A percentile compares a stretch with the other conserved stretches of the same genome.
Evolutionary conservation across 805 yeast genomes (phyloP).

Genomic region (Tetrapisispora fleetii): DNA sequence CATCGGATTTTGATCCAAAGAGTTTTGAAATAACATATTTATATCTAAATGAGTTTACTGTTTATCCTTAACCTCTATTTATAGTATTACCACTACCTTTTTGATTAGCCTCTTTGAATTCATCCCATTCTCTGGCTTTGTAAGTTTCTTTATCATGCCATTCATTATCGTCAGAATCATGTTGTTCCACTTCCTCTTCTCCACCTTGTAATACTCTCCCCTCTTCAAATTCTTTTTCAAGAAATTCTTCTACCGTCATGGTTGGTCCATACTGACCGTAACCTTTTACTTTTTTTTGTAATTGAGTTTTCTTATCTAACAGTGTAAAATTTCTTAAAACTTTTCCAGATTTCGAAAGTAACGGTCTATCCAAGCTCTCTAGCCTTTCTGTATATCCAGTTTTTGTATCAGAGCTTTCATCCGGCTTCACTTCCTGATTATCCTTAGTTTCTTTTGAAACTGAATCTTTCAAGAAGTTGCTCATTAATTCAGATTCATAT

Average conservation of each 20-base stretch:
- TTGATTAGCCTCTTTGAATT: slow-evolving; percentile 75
- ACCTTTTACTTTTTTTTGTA: slow-evolving; percentile 64
- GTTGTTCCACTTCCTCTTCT: slow-evolving; percentile 28
- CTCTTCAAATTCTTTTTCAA: slow-evolving; percentile 74
- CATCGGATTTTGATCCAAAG: too few relatives aligned
- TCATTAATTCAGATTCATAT: slow-evolving; percentile 60
- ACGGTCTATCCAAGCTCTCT: slow-evolving; percentile 41
- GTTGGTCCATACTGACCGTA: slow-evolving; percentile 91
- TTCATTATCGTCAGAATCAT: slow-evolving; percentile 44
- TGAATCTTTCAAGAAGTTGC: slow-evolving; percentile 29
- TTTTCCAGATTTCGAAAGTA: slow-evolving; percentile 64
- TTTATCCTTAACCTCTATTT: slow-evolving; percentile 39
- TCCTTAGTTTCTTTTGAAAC: not conserved
- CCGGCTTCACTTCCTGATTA: slow-evolving; percentile 4
- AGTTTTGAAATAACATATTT: too few relatives aligned
- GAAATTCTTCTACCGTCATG: slow-evolving; percentile 85
- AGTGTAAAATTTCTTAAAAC: slow-evolving; percentile 79
- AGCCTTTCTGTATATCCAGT: slow-evolving; percentile 55
- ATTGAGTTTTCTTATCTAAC: slow-evolving; percentile 45
- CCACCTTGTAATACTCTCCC: slow-evolving; percentile 65
- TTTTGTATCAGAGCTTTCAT: slow-evolving; percentile 14
- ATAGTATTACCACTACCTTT: slow-evolving; percentile 87
- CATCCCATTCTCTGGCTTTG: slow-evolving; percentile 85
- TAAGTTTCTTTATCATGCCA: slow-evolving; percentile 57
- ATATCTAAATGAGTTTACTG: not conserved